Evolutionary conservation across 1,139 yeast genomes (phyloP), one percentile per base, ranked within the genome.

Genomic region (Pichia sp.): DNA sequence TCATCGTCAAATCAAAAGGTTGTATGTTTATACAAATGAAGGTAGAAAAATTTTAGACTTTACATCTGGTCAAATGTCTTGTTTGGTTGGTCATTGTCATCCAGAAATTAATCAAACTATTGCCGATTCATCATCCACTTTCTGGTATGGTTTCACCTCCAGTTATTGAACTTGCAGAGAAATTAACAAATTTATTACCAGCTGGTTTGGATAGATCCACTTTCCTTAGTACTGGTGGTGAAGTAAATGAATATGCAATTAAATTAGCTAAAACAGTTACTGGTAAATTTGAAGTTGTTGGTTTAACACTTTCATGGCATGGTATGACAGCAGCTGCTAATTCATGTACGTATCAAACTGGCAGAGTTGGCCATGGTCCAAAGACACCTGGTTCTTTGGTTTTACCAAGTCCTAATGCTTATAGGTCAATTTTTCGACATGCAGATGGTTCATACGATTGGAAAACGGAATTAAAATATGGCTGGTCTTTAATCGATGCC

Each of bases 11-110:
- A n/a, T 47, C 58, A 5, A 47, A 55, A 41, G 57, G 64, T 11
- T 44, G 55, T 18, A 60, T 39, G 54, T 62, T 14, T 62, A 58
- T 49, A 58, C 59, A n/a, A 53, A 54, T 19, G 54, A 54, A 13
- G 58, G 63, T 29, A 57, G 46, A 29, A 56, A 58, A 33, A 63
- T 62, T 27, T 46, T 62, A 14, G 65, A 62, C 44, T 62, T 63
- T 47, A 62, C 66, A 10, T 63, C 67, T 0, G 67, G 66, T 6
- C 66, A 63, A 48, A 61, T 62, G 64, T 60, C 66, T 4, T 62
- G 64, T 46, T 51, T 62, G 44, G 50, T 63, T 46, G 66, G 66
- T 6, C 65, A 63, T 48, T 59, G 65, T 34, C 56, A 62, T 44
- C 60, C 58, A 8, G 66, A 63, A 49, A 57, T 63, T 9, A 54